These are phyloP conservation scores for Halophytophthora batemanensis DNA, from an alignment of 352 stramenopile genomes.

Conservation along the genomic window DNA sequence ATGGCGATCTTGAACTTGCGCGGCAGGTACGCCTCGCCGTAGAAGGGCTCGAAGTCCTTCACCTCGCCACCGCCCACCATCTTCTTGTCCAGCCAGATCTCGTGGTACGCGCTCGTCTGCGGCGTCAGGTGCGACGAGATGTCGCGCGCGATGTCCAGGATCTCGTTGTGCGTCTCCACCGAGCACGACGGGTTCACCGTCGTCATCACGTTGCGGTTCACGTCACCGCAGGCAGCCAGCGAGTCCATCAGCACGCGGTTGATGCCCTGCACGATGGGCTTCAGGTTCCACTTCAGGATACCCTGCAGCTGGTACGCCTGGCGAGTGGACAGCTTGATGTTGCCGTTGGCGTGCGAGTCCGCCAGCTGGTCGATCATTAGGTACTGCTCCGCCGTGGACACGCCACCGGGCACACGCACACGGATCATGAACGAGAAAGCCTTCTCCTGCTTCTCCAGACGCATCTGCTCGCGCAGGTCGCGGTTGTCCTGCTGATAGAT, in stretches of 20 bases:
- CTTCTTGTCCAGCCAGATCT: slow-evolving; percentile 98
- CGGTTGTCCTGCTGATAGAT: slow-evolving; percentile 98
- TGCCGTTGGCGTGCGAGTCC: slow-evolving; percentile 93
- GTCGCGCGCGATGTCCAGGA: slow-evolving; percentile 83
- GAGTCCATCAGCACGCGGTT: slow-evolving; percentile 92
- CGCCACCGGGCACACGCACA: slow-evolving; percentile 94
- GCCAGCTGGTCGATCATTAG: slow-evolving; percentile 93
- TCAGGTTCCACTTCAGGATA: slow-evolving; percentile 97
- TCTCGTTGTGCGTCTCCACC: slow-evolving; percentile 74
- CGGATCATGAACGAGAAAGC: slow-evolving; percentile 97
- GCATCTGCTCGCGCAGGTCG: slow-evolving; percentile 81
- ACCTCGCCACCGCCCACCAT: slow-evolving; percentile 90
- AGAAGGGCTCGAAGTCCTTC: slow-evolving; percentile 97
- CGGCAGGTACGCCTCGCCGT: slow-evolving; percentile 95
- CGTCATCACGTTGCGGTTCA: slow-evolving; percentile 97
- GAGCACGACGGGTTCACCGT: slow-evolving; percentile 90
- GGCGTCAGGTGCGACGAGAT: slow-evolving; percentile 94
- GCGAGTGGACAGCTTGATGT: slow-evolving; percentile 94
- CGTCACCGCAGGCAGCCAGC: slow-evolving; percentile 95
- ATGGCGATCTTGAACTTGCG: slow-evolving; percentile 99
- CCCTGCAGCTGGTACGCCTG: slow-evolving; percentile 97
- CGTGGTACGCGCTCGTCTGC: slow-evolving; percentile 93
- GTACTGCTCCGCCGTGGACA: slow-evolving; percentile 92
- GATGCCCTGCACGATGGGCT: slow-evolving; percentile 92
- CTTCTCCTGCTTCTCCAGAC: slow-evolving; percentile 82